Evolutionary conservation across 306 rosid genomes (phyloP).

Genomic region (Casuarina equisetifolia): DNA sequence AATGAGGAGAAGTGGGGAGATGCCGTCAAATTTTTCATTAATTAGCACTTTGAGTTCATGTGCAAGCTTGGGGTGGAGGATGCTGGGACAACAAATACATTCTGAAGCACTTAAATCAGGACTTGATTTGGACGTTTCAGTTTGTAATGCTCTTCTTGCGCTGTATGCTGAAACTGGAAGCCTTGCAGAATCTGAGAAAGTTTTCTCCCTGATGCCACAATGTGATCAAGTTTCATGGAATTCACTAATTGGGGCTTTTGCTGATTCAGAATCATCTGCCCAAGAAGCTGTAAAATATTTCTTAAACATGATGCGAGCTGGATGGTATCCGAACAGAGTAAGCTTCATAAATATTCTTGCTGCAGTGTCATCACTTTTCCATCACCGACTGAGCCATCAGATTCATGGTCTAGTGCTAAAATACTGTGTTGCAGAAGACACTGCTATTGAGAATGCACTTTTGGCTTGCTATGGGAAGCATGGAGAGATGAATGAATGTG

Average conservation of each 20-base stretch:
- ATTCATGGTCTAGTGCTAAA: constrained; percentile 66
- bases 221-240: constrained; percentile 88
- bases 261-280: constrained; percentile 54
- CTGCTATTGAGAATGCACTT: constrained; percentile 74
- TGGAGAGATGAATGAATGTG: constrained; percentile 61
- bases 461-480: constrained; percentile 83
- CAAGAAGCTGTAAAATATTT: constrained; percentile 61
- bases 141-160: constrained; percentile 79
- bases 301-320: constrained; percentile 69
- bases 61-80: constrained; percentile 76
- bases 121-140: constrained; percentile 86
- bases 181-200: constrained; percentile 54
- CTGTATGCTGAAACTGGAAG: constrained; percentile 68
- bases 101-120: constrained; percentile 73
- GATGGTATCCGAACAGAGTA: constrained; percentile 69
- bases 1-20: constrained; percentile 63
- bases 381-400: constrained; percentile 55
- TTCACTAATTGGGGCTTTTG: constrained; percentile 72
- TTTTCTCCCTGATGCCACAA: constrained; percentile 71
- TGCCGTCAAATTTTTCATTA: constrained; percentile 77
- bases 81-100: constrained; percentile 69
- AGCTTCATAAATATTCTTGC: constrained; percentile 71
- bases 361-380: constrained; percentile 68
- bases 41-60: constrained; percentile 88
- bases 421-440: constrained; percentile 48